These are phyloP conservation scores for Trifolium fragiferum DNA, from an alignment of 306 rosid species.

Conservation along the genomic window DNA sequence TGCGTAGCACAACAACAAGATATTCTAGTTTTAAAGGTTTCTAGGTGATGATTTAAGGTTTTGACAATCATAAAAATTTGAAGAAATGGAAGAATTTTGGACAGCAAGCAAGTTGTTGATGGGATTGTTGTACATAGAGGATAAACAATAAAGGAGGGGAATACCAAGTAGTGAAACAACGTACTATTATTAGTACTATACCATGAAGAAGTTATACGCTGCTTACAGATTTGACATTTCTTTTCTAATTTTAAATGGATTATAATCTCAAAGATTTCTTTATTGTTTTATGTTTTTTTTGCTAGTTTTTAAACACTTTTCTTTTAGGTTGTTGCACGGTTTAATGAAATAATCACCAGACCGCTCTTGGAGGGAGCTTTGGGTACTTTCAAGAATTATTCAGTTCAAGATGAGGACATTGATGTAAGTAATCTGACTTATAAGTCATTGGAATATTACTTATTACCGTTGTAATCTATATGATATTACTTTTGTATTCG, in stretches of 20 bases:
- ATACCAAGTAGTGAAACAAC: constrained; percentile 27
- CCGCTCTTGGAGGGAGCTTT: constrained; percentile 91
- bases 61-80: too few species aligned
- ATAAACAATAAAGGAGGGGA: neutral
- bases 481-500: constrained; percentile 29
- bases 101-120: constrained; percentile 10
- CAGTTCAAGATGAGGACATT: constrained; percentile 81
- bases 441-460: constrained; percentile 25
- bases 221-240: constrained; percentile 25
- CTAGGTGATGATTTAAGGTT: too few species aligned
- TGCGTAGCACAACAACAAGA: too few species aligned
- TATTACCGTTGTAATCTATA: neutral
- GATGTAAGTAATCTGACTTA: constrained; percentile 61
- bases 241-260: constrained; percentile 29
- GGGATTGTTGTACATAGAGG: constrained; percentile 16
- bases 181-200: constrained; percentile 7
- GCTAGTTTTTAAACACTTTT: constrained; percentile 20
- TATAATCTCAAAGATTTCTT: constrained; percentile 23
- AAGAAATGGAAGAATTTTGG: neutral
- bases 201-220: constrained; percentile 28
- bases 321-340: constrained; percentile 88
- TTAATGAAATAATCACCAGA: constrained; percentile 87
- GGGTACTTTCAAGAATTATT: constrained; percentile 73
- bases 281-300: constrained; percentile 1
- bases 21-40: too few species aligned